phyloP scores from a whole-genome alignment of 371 early-diverging fungal species.

The Coemansia sp. region DNA sequence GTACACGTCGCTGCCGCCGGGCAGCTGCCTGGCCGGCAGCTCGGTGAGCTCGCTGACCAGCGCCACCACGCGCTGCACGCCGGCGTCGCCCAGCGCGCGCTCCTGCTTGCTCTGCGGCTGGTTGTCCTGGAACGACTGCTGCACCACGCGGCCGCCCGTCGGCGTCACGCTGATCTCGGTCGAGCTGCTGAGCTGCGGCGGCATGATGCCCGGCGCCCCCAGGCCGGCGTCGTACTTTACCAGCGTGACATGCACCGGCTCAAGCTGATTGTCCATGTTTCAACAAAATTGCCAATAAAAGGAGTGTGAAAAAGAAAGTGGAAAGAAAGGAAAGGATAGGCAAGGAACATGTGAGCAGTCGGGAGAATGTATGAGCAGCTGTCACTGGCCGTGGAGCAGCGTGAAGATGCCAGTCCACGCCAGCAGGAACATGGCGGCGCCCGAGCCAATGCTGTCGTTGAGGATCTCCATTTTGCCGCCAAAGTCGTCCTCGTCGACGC shows the following conservation, averaged over 20 bases:
- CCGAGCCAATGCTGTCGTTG: slow-evolving; percentile 43
- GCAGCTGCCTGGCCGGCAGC: slow-evolving; percentile 8
- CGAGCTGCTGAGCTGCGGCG: slow-evolving; percentile 28
- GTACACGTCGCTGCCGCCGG: slow-evolving; percentile 35
- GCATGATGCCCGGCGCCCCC: slow-evolving; percentile 38
- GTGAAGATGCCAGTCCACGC: slow-evolving; percentile 35
- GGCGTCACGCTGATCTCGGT: slow-evolving; percentile 22
- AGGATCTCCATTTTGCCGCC: slow-evolving; percentile 50
- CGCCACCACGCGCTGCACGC: slow-evolving; percentile 6
- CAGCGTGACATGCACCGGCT: slow-evolving; percentile 24
- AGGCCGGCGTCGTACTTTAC: slow-evolving; percentile 38
- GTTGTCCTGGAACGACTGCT: slow-evolving; percentile 20
- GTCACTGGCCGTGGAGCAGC: slow-evolving; percentile 6
- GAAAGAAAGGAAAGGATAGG: slow-evolving; percentile 3
- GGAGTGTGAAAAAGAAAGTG: background rate
- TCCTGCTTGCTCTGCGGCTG: slow-evolving; percentile 8
- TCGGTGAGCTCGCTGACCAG: slow-evolving; percentile 17
- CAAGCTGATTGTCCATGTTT: slow-evolving; percentile 5
- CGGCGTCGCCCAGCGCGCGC: slow-evolving; percentile 12
- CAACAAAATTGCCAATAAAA: background rate
- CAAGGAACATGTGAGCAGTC: background rate
- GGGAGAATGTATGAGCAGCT: too few species aligned
- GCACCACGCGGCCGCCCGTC: slow-evolving; percentile 18
- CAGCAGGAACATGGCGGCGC: slow-evolving; percentile 34
- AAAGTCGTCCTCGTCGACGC: slow-evolving; percentile 44